A percentile compares a stretch with the other conserved stretches of the same genome.
Evolutionary conservation across 139 green algal species (phyloP).

Genomic region (Chlorella sp.): DNA sequence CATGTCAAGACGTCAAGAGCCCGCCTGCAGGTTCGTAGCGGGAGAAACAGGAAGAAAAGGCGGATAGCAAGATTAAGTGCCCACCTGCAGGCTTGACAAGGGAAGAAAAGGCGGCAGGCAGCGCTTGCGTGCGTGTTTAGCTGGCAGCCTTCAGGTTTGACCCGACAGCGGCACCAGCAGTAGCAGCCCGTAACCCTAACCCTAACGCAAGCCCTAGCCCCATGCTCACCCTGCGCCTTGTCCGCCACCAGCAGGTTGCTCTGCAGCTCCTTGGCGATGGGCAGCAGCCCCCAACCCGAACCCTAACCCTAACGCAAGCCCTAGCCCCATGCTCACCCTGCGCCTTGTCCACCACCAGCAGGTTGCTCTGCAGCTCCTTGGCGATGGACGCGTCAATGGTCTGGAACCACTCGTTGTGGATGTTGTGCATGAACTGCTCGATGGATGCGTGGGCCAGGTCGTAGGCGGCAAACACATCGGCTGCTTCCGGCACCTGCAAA

Average conservation of each 20-base stretch:
- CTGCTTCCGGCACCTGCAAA: constrained; percentile 36
- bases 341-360: constrained; percentile 60
- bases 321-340: too few relatives aligned
- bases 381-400: constrained; percentile 50
- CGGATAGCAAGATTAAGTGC: too few relatives aligned
- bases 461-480: constrained; percentile 48
- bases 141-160: too few relatives aligned
- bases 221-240: constrained; percentile 21
- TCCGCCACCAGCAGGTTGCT: constrained; percentile 61
- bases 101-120: too few relatives aligned
- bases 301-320: too few relatives aligned
- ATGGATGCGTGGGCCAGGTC: constrained; percentile 60
- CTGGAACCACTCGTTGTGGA: constrained; percentile 75
- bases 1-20: too few relatives aligned
- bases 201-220: too few relatives aligned
- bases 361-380: constrained; percentile 54
- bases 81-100: too few relatives aligned
- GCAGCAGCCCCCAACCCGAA: not conserved
- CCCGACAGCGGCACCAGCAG: too few relatives aligned
- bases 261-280: constrained; percentile 56
- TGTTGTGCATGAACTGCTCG: constrained; percentile 72
- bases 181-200: not conserved
- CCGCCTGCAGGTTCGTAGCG: too few relatives aligned
- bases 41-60: too few relatives aligned
- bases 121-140: too few relatives aligned